phyloP scores from a whole-genome alignment of 1,284 basidiomycete genomes.

The Naganishia liquefaciens region DNA sequence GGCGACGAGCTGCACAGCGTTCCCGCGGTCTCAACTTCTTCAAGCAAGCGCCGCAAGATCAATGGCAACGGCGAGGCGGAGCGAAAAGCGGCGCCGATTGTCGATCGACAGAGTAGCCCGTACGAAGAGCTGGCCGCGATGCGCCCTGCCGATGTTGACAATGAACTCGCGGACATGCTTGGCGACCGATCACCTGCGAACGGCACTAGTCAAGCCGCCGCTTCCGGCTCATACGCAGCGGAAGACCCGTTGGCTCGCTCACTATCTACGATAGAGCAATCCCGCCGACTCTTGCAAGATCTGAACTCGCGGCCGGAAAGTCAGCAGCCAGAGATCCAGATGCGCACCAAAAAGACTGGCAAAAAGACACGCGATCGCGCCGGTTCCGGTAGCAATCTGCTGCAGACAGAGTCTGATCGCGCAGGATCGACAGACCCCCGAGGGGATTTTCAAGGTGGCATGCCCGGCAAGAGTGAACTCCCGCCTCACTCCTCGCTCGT shows the following conservation, averaged over 20 bases:
- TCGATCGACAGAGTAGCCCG: conserved; percentile 7
- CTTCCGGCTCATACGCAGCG: neutral
- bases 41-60: conserved; percentile 20
- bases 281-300: conserved; percentile 19
- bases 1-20: conserved; percentile 8
- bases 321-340: conserved; percentile 19
- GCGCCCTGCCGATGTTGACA: conserved; percentile 20
- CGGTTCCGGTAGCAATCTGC: conserved; percentile 9
- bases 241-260: conserved; percentile 20
- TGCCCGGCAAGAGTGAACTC: conserved; percentile 23
- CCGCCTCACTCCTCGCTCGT: conserved; percentile 20
- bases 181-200: conserved; percentile 1
- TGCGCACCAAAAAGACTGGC: conserved; percentile 16
- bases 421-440: conserved; percentile 5
- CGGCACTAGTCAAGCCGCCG: neutral
- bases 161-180: conserved; percentile 24
- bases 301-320: conserved; percentile 18
- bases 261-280: conserved; percentile 18
- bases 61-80: conserved; percentile 9
- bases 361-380: conserved; percentile 12
- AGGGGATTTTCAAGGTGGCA: conserved; percentile 28
- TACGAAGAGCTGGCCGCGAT: conserved; percentile 15
- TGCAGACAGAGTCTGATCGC: conserved; percentile 6
- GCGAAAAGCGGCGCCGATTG: neutral
- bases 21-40: neutral